Percentiles rank a stretch among this genome's conserved stretches.
Conservation (phyloP, 257 asterid genomes). For the Gynochthodes officinalis region DNA sequence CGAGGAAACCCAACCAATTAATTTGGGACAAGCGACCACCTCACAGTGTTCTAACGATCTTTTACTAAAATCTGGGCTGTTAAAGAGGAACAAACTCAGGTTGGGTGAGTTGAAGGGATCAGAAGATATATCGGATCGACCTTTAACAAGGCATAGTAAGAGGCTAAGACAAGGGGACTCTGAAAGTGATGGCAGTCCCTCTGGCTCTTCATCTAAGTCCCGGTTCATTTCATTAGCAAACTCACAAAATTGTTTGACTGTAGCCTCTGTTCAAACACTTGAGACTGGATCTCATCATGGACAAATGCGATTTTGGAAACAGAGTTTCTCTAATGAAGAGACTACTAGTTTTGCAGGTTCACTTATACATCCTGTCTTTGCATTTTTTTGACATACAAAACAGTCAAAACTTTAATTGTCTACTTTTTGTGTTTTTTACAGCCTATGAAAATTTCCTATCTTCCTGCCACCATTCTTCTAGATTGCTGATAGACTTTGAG, state of each 20-base stretch:
- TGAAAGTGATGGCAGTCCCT: constrained; percentile 24
- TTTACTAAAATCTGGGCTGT: constrained; percentile 10
- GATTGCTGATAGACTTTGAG: constrained; percentile 14
- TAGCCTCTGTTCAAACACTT: not conserved
- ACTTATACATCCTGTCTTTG: not conserved
- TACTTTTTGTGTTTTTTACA: constrained; percentile 21
- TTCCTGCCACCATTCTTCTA: constrained; percentile 10
- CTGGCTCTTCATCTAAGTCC: constrained; percentile 11
- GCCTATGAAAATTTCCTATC: constrained; percentile 21
- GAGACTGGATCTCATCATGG: not conserved
- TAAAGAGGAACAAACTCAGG: constrained; percentile 16
- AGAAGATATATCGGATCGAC: constrained; percentile 20
- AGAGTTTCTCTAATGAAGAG: constrained; percentile 5
- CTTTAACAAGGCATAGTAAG: constrained; percentile 30
- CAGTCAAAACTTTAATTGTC: not conserved
- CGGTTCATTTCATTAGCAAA: not conserved
- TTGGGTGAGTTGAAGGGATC: constrained; percentile 21
- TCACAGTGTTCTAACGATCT: constrained; percentile 15
- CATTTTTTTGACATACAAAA: not conserved
- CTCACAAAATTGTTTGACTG: constrained; percentile 8
- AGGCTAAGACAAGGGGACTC: constrained; percentile 31
- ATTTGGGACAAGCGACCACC: constrained; percentile 20
- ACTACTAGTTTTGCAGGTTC: constrained; percentile 7
- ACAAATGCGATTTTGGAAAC: not conserved
- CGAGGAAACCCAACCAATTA: constrained; percentile 16